These are phyloP conservation scores for Puccinia polysora DNA, from an alignment of 1,284 basidiomycete species.

Conservation along the genomic window DNA sequence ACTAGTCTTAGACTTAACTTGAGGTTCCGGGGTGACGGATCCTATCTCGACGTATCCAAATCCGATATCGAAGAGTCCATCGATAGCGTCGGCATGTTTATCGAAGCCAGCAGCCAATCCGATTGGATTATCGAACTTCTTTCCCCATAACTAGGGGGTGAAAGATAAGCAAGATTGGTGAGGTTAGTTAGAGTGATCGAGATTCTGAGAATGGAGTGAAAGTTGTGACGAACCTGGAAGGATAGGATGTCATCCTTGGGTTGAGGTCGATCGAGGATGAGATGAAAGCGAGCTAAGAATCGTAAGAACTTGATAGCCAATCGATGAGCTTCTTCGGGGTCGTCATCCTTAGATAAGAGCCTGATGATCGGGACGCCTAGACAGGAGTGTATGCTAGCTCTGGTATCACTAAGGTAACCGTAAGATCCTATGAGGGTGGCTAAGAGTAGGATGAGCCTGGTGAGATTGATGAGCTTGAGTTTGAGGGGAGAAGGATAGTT, in stretches of 20 bases:
- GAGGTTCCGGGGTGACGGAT: constrained; percentile 88
- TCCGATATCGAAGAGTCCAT: constrained; percentile 89
- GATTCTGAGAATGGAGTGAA: background rate
- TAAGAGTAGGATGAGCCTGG: constrained; percentile 1
- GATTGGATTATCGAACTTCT: constrained; percentile 73
- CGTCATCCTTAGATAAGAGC: constrained; percentile 11
- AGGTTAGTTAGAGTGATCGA: background rate
- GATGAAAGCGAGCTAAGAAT: constrained; percentile 12
- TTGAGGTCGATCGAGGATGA: constrained; percentile 14
- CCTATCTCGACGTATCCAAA: constrained; percentile 98
- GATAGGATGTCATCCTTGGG: constrained; percentile 15
- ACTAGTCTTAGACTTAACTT: constrained; percentile 59
- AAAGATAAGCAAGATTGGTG: background rate
- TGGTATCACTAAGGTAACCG: constrained; percentile 35
- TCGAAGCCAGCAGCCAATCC: constrained; percentile 96
- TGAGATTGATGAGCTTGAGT: constrained; percentile 16
- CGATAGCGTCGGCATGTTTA: constrained; percentile 93
- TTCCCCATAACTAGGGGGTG: constrained; percentile 70
- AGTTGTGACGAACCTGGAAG: constrained; percentile 20
- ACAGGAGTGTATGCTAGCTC: constrained; percentile 35
- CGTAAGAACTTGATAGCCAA: constrained; percentile 34
- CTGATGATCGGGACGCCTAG: constrained; percentile 24
- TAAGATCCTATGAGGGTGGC: constrained; percentile 18
- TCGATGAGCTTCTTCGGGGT: constrained; percentile 35
- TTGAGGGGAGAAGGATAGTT: background rate